Base-by-base conservation (phyloP, 192 early-diverging fungal species). In the Coemansia sp. region DNA sequence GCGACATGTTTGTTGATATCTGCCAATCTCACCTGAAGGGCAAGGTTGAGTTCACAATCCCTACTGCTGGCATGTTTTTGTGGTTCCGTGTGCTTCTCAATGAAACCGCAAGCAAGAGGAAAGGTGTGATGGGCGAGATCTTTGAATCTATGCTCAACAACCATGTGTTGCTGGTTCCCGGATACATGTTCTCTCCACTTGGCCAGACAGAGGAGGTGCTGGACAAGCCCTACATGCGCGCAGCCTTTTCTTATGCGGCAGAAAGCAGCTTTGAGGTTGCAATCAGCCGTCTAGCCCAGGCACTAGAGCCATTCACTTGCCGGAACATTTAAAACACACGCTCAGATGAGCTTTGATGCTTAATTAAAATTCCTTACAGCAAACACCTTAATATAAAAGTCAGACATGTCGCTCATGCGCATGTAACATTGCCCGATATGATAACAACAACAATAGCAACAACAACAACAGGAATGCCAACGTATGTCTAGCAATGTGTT, bases 1-100 rank as follows among this genome's bases (percentile, higher is more conserved):
- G 90, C 43, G 85, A 94, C 43, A 56, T 66, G 46, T 94, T 96
- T 69, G 72, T 94, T 10, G 71, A 85, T 25, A 70, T 78, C 55
- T 88, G 90, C 13, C 61, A 86, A 17, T 79, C 86, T 67, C 85
- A 90, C 22, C 73, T 98, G 60, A 75, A 69, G 25, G 88, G 86
- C 8, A 65, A 79, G 50, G 87, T 87, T 8, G 85, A 87, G 19
- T 91, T 87, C 73, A 67, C 75, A 0, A 78, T 87, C 2, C 91
- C 90, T 0, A 63, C 85, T 13, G 86, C 88, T n/a, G 92, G 94
- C 40, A 96, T 96, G 94, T 98, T 98, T 79, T 75, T 95, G 50
- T 98, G 96, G 96, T 75, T 93, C 64, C 81, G 86, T 0, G 63
- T 90, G 17, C 63, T 87, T 56, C 56, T 86, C 40, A 70, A 68